These are phyloP conservation scores for Solanum hybrid DNA, from an alignment of 305 asterid genomes.

Conservation along the genomic window DNA sequence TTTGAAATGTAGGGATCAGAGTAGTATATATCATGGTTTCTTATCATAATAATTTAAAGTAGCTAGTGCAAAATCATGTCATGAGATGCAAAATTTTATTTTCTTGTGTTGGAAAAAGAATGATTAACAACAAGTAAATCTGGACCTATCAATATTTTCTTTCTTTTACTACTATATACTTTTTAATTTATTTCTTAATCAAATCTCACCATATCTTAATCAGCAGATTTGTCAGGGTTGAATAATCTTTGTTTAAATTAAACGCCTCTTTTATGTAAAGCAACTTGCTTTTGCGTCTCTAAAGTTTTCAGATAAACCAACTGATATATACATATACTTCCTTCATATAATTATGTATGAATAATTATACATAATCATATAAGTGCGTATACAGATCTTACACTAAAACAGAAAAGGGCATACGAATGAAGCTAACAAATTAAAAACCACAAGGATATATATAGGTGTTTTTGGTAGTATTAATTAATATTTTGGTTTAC, in stretches of 20 bases:
- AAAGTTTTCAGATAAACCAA: not conserved
- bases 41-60: not conserved
- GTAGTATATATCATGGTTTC: not conserved
- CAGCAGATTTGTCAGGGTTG: not conserved
- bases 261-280: not conserved
- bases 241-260: not conserved
- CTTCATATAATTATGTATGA: not conserved
- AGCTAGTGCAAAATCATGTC: not conserved
- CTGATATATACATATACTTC: not conserved
- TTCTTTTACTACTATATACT: not conserved
- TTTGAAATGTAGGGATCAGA: not conserved
- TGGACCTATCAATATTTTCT: not conserved
- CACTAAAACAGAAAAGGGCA: not conserved
- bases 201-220: not conserved
- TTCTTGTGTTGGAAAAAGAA: not conserved
- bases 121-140: not conserved
- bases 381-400: not conserved
- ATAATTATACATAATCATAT: not conserved
- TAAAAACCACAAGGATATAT: not conserved
- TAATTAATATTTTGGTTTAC: not conserved
- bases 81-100: not conserved
- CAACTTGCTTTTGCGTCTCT: not conserved
- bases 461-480: not conserved
- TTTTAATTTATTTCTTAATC: not conserved
- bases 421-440: not conserved